Percentiles rank a stretch among this genome's conserved stretches.
Evolutionary conservation across 108 stramenopile species (phyloP).

Genomic region (Nitzschia sp.): DNA sequence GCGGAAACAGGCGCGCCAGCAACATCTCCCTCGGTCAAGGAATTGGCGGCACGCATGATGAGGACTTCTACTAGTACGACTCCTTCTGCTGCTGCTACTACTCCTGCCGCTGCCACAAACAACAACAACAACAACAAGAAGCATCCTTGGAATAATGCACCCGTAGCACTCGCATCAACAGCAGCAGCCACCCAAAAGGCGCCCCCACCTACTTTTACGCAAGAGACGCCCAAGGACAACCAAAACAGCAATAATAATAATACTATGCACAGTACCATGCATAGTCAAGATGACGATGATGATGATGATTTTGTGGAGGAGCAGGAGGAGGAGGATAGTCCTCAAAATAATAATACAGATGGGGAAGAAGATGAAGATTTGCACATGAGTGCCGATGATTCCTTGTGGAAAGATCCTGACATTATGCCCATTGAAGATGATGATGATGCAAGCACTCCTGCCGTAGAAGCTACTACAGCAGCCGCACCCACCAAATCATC

Average conservation of each 20-base stretch:
- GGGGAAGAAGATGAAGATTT: not conserved
- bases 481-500: not conserved
- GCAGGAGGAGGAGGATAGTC: too few species aligned
- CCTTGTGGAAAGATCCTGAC: conserved; percentile 3
- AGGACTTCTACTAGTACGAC: not conserved
- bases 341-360: not conserved
- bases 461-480: not conserved
- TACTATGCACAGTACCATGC: not conserved
- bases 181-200: not conserved
- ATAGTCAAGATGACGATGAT: conserved; percentile 1
- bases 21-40: not conserved
- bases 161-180: not conserved
- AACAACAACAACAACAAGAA: not conserved
- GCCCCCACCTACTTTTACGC: not conserved
- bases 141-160: not conserved
- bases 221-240: too few species aligned
- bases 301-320: too few species aligned
- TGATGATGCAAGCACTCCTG: not conserved
- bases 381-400: conserved; percentile 6
- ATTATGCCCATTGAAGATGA: too few species aligned
- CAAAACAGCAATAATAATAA: not conserved
- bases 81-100: not conserved
- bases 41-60: not conserved
- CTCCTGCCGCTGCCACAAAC: not conserved
- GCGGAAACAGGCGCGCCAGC: not conserved